A percentile compares a stretch with the other conserved stretches of the same genome.
Evolutionary conservation across 441 rosid species (phyloP).

Genomic region (Euphorbia celastroides): DNA sequence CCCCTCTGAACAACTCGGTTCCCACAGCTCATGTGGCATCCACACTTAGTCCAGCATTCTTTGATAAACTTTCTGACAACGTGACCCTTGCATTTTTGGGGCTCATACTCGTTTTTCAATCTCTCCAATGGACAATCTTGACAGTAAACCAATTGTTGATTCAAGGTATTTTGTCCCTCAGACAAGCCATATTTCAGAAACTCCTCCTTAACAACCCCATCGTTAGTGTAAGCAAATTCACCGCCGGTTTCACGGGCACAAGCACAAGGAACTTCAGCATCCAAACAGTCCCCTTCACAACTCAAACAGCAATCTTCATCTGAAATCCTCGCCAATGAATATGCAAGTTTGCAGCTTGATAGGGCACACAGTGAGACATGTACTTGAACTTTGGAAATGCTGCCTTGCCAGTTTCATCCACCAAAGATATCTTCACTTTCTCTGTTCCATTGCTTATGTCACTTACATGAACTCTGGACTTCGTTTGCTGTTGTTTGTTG

Average conservation of each 20-base stretch:
- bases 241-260: conserved; percentile 88
- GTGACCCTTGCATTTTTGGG: conserved; percentile 73
- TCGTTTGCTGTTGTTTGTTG: neutral
- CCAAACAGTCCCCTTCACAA: conserved; percentile 76
- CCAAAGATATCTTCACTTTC: conserved; percentile 53
- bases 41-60: conserved; percentile 94
- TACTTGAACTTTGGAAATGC: conserved; percentile 54
- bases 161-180: conserved; percentile 36
- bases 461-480: neutral
- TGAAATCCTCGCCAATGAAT: conserved; percentile 64
- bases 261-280: conserved; percentile 49
- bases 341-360: conserved; percentile 60
- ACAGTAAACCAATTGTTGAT: conserved; percentile 46
- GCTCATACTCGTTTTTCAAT: conserved; percentile 31
- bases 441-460: conserved; percentile 70
- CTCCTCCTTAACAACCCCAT: conserved; percentile 54
- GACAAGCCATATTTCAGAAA: conserved; percentile 51
- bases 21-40: conserved; percentile 70
- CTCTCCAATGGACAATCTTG: conserved; percentile 75
- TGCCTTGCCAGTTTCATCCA: conserved; percentile 45
- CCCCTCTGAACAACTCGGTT: conserved; percentile 88
- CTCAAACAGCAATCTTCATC: conserved; percentile 68
- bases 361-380: conserved; percentile 50
- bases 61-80: conserved; percentile 73
- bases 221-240: conserved; percentile 67